Percentiles rank a stretch among this genome's conserved stretches.
Evolutionary conservation across 1,284 basidiomycete species (phyloP).

Genomic region (Laetiporus sulphureus): DNA sequence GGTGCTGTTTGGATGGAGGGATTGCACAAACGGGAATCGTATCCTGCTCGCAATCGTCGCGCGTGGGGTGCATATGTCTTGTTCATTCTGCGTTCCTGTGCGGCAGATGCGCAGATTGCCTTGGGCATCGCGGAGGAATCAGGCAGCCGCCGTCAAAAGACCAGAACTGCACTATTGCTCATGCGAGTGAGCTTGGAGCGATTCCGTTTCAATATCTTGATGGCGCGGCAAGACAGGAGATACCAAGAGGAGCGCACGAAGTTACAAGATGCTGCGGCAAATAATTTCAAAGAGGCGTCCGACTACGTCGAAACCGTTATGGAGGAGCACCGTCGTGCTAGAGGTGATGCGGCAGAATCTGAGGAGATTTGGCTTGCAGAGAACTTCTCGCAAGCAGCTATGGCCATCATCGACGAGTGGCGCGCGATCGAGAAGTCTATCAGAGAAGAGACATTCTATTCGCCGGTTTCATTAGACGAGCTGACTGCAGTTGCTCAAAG

Average conservation of each 20-base stretch:
- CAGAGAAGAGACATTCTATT: constrained; percentile 30
- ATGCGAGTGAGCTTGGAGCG: constrained; percentile 31
- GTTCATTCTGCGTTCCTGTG: constrained; percentile 37
- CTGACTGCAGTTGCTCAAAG: constrained; percentile 38
- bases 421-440: constrained; percentile 25
- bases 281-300: constrained; percentile 3
- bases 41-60: constrained; percentile 15
- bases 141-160: constrained; percentile 29
- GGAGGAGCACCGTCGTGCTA: constrained; percentile 3
- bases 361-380: constrained; percentile 29
- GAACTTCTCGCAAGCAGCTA: constrained; percentile 26
- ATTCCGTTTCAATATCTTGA: constrained; percentile 34
- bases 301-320: constrained; percentile 3
- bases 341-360: constrained; percentile 13
- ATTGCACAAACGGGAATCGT: constrained; percentile 12
- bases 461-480: constrained; percentile 42
- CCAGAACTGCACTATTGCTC: constrained; percentile 29
- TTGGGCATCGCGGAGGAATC: constrained; percentile 30
- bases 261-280: constrained; percentile 12
- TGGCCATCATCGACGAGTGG: constrained; percentile 33
- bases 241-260: constrained; percentile 9
- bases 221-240: constrained; percentile 30
- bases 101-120: constrained; percentile 35
- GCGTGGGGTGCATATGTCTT: constrained; percentile 32
- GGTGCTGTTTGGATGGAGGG: constrained; percentile 17